A percentile compares a stretch with the other conserved stretches of the same genome.
Conservation (phyloP, 331 rosid species). For the Rosa hybrid region DNA sequence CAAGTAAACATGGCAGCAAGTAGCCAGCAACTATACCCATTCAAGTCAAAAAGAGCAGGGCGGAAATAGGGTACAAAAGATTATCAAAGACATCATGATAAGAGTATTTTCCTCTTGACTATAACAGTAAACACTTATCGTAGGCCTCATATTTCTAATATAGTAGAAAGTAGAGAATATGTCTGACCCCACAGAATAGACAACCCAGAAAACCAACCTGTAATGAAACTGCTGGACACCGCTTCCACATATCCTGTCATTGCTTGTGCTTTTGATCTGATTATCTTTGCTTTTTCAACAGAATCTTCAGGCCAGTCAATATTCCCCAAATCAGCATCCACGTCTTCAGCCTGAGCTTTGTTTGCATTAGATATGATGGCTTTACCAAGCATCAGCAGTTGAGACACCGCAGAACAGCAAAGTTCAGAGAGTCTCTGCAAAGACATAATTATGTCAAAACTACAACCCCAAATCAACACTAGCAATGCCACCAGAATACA, state of each 20-base stretch:
- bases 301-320: slow-evolving; percentile 94
- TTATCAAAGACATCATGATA: background rate
- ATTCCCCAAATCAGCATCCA: slow-evolving; percentile 41
- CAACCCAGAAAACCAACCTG: slow-evolving; percentile 46
- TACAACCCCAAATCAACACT: slow-evolving; percentile 9
- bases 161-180: background rate
- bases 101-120: background rate
- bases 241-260: slow-evolving; percentile 81
- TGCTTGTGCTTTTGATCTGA: slow-evolving; percentile 75
- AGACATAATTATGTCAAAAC: slow-evolving; percentile 28
- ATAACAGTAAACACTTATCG: background rate
- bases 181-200: background rate
- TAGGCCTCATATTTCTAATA: background rate
- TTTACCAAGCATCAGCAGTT: slow-evolving; percentile 71
- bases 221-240: slow-evolving; percentile 80
- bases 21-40: background rate
- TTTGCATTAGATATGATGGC: slow-evolving; percentile 72
- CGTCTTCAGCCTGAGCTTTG: slow-evolving; percentile 55
- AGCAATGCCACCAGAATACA: background rate
- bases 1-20: no score
- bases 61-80: background rate
- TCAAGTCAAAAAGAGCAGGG: background rate
- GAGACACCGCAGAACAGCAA: slow-evolving; percentile 91
- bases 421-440: slow-evolving; percentile 94
- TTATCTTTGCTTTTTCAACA: slow-evolving; percentile 77